Base-by-base conservation (phyloP, 805 yeast genomes). In the Blastobotrys peoriensis region DNA sequence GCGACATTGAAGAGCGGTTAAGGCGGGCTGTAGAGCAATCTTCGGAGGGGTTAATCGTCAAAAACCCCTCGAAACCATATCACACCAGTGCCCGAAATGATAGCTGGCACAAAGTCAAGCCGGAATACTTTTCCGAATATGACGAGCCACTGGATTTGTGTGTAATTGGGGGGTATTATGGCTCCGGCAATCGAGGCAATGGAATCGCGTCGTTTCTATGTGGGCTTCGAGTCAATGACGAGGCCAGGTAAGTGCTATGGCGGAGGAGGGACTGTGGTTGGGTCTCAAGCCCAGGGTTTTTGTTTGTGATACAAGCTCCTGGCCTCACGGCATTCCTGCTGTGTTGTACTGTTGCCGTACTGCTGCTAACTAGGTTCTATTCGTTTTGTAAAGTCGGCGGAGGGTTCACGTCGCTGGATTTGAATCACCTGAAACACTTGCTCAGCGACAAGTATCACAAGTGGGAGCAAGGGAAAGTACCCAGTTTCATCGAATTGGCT, bases 31-130 rank as follows among this genome's bases (percentile, higher is more conserved):
- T 89, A 2, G 69, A 69, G 2, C 67, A 67, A 33, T 49, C 83
- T 40, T 75, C 86, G 17, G 98, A 91, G 61, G 98, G 98, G 0
- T 66, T 91, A 5, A 76, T 91, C 44, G 63, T 91, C 33, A 91
- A 91, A 58, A 73, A 79, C 50, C 74, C 79, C 1, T 61, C 66
- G 9, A 71, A 83, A 2, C 64, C 60, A 13, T 91, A 91, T 59
- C 59, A 64, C 2, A 70, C 84, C 13, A 86, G 78, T n/a, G 74
- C 72, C 27, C 66, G 87, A 40, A 70, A 72, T 36, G 75, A 73
- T 15, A 64, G 71, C n/a, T 91, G 97, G 96, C 68, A 87, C 13
- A 91, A 91, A 57, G 75, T 91, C 2, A 91, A 91, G 60, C 98
- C 98, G 0, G 96, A 89, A 53, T 89, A 88, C 58, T 67, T 88